phyloP scores from a whole-genome alignment of 768 basidiomycete genomes.

The Mycena galopus region DNA sequence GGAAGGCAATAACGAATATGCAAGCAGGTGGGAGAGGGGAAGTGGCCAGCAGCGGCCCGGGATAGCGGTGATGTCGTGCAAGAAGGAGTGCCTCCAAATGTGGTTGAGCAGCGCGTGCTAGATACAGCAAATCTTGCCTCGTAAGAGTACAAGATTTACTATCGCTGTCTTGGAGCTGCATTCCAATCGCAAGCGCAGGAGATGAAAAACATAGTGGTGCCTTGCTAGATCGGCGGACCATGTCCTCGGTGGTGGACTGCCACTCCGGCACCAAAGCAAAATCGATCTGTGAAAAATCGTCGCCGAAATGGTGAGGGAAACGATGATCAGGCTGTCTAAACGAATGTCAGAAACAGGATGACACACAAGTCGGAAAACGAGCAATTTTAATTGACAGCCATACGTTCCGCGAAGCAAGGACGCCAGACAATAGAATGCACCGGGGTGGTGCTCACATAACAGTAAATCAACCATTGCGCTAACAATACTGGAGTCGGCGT shows the following conservation, averaged over 20 bases:
- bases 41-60: background rate
- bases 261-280: constrained; percentile 21
- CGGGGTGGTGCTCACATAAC: background rate
- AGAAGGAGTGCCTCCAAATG: constrained; percentile 19
- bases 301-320: background rate
- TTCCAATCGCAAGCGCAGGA: constrained; percentile 14
- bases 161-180: background rate
- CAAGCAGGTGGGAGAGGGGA: constrained; percentile 3
- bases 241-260: background rate
- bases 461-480: constrained; percentile 6
- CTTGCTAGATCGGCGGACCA: constrained; percentile 10
- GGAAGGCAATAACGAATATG: constrained; percentile 20
- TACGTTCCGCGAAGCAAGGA: background rate
- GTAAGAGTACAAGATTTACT: constrained; percentile 1
- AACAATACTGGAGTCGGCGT: background rate
- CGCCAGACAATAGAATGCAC: background rate
- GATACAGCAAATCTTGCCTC: background rate
- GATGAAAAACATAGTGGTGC: constrained; percentile 10
- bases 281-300: background rate
- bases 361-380: background rate
- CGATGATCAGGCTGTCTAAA: background rate
- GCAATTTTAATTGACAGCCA: constrained; percentile 14
- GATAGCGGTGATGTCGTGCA: constrained; percentile 10
- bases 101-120: constrained; percentile 14
- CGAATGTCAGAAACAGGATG: background rate